Conservation (phyloP, 2,329 filamentous ascomycete genomes). For the Talaromyces sp. region DNA sequence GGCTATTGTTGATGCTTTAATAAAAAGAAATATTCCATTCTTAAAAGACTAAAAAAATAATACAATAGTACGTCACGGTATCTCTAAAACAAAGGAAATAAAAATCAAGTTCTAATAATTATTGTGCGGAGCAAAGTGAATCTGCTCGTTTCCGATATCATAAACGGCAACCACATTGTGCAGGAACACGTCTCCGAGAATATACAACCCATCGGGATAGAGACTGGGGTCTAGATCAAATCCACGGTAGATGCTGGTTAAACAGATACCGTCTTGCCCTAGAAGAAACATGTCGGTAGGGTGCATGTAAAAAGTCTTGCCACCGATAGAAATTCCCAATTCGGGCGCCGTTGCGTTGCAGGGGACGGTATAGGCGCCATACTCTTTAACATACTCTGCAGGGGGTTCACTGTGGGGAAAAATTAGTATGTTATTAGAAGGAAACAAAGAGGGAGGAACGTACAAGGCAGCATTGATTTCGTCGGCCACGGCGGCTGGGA, state of each 20-base stretch:
- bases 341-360: background rate
- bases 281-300: background rate
- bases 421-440: background rate
- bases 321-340: background rate
- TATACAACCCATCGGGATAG: background rate
- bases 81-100: background rate
- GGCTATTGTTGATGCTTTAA: background rate
- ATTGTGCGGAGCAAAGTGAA: background rate
- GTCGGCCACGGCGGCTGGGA: background rate
- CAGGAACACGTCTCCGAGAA: slow-evolving; percentile 1
- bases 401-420: background rate
- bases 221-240: background rate
- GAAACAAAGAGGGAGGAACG: background rate
- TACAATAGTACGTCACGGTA: background rate
- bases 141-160: background rate
- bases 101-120: background rate
- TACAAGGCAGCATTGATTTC: slow-evolving; percentile 4
- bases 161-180: slow-evolving; percentile 2
- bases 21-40: background rate
- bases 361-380: background rate
- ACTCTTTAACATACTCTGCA: background rate
- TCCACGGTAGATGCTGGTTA: background rate
- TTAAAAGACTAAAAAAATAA: background rate
- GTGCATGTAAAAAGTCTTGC: background rate
- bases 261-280: background rate